Evolutionary conservation across 345 rosid species (phyloP), one percentile per base, ranked within the genome.

Genomic region (Arabidopsis arenosa): DNA sequence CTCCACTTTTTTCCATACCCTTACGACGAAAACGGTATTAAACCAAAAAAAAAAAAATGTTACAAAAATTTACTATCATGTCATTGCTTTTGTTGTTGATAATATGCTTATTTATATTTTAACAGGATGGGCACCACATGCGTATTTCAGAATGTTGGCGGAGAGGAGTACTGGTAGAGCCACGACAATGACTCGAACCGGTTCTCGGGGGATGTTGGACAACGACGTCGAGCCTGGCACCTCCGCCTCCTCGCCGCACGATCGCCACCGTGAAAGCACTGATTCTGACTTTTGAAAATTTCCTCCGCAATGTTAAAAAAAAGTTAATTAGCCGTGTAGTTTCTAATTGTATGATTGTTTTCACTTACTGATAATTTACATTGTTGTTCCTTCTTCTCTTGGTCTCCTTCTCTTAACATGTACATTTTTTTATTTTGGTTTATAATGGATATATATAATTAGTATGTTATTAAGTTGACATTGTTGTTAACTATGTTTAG

Each of bases 51-150:
- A 51, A 47, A 6, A 7, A 10, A 55, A 15, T 68, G 28, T 68
- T 32, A n/a, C 18, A 4, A 51, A 28, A 15, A 5, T 1, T 23
- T 68, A 64, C 36, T 4, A 11, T 45, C 43, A 17, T 49, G 39
- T 9, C 28, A 48, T 14, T 41, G 9, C 37, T 68, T 18, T 54
- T 44, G 15, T 62, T 70, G 18, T n/a, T 44, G 35, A 63, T 4
- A 9, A 45, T 15, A 66, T 23, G 26, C 1, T 23, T 1, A 23
- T 23, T 1, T 23, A 23, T 18, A 21, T 54, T 43, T 4, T 55
- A 12, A 62, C 56, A 85, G 89, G 86, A 71, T 87, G 91, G 91
- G 88, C 87, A 3, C 91, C 91, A 43, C 84, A 84, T 72, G 83
- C 84, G 6, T 84, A 82, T 75, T 82, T 85, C 28, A 60, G 78